A percentile compares a stretch with the other conserved stretches of the same genome.
Evolutionary conservation across 441 rosid species (phyloP).

Genomic region (Adansonia grandidieri): DNA sequence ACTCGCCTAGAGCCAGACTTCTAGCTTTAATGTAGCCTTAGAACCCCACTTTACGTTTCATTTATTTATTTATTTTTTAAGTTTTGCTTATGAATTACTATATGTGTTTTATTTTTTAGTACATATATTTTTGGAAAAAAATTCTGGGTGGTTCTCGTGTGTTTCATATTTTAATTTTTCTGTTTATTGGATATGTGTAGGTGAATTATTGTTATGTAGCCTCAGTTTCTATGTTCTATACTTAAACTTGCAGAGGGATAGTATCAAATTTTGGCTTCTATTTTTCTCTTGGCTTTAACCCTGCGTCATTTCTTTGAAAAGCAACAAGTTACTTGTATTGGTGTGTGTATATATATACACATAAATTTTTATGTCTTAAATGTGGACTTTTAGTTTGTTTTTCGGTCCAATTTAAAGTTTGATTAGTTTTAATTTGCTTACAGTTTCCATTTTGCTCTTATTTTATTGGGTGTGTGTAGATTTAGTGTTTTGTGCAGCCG

Average conservation of each 20-base stretch:
- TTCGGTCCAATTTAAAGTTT: background rate
- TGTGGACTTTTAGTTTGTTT: too few relatives aligned
- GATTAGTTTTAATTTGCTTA: background rate
- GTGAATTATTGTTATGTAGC: background rate
- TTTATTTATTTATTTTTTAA: background rate
- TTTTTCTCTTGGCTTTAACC: background rate
- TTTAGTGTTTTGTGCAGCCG: background rate
- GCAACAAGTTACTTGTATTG: too few relatives aligned
- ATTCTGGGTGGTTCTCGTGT: background rate
- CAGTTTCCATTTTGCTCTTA: background rate
- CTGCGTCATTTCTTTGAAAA: background rate
- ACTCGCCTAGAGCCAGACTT: background rate
- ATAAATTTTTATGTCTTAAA: too few relatives aligned
- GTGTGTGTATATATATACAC: too few relatives aligned
- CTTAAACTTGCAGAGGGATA: background rate
- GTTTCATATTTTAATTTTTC: background rate
- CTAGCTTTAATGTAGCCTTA: slow-evolving; percentile 13
- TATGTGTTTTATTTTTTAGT: background rate
- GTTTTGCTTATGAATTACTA: background rate
- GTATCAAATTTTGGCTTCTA: background rate
- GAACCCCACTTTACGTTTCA: background rate
- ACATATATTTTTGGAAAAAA: background rate
- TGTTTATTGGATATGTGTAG: background rate
- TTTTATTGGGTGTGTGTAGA: slow-evolving; percentile 9
- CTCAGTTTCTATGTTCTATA: background rate